These are phyloP conservation scores for Ceratocystis destructans DNA, from an alignment of 2,329 filamentous ascomycete species.

Conservation along the genomic window DNA sequence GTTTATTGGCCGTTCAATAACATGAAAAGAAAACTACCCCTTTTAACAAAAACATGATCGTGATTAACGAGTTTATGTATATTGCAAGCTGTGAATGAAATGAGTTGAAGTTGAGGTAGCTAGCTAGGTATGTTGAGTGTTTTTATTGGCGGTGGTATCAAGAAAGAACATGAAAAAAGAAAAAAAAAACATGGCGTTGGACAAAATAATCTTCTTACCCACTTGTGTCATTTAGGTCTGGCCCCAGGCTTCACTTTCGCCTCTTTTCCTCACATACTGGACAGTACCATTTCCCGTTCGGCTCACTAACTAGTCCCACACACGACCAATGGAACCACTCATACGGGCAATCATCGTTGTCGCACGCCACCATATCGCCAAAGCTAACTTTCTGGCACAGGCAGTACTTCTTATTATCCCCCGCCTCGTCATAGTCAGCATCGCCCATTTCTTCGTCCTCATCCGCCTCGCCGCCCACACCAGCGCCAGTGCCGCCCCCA, in stretches of 20 bases:
- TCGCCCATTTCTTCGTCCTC: slow-evolving; percentile 43
- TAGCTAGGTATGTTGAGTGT: not conserved
- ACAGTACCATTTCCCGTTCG: slow-evolving; percentile 54
- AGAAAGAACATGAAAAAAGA: not conserved
- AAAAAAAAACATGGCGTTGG: not conserved
- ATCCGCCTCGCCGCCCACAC: slow-evolving; percentile 32
- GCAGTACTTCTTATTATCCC: slow-evolving; percentile 71
- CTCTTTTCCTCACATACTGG: slow-evolving; percentile 45
- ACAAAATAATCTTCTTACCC: not conserved
- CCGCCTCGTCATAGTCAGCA: slow-evolving; percentile 54
- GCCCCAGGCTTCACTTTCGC: slow-evolving; percentile 26
- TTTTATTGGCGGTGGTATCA: not conserved
- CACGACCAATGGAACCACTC: slow-evolving; percentile 84
- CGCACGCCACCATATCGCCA: slow-evolving; percentile 80
- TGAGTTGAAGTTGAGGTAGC: too few relatives aligned
- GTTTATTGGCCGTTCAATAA: slow-evolving; percentile 1
- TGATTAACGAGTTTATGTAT: too few relatives aligned
- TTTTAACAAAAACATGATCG: not conserved
- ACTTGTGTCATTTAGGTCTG: not conserved
- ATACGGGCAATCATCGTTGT: slow-evolving; percentile 66
- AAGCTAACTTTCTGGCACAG: slow-evolving; percentile 71
- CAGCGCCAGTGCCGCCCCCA: slow-evolving; percentile 19
- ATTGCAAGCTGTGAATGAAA: too few relatives aligned
- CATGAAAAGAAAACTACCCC: not conserved
- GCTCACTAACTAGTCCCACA: slow-evolving; percentile 54